phyloP scores from a whole-genome alignment of 148 eudicot genomes.

The Polygonum maritimum region DNA sequence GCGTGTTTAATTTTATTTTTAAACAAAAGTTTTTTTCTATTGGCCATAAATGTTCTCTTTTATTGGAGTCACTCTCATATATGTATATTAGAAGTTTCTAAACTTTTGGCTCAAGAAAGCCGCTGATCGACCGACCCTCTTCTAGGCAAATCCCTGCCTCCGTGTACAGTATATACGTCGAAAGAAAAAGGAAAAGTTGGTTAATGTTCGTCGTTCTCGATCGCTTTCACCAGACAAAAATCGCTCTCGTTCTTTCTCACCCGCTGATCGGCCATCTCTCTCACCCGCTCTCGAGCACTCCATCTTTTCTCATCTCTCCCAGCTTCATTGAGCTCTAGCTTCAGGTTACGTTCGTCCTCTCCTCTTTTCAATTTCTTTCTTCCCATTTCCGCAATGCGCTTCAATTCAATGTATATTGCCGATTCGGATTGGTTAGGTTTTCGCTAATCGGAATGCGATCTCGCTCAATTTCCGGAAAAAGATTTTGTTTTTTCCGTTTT shows the following conservation, averaged over 20 bases:
- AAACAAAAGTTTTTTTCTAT: too few relatives aligned
- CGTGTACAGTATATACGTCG: background rate
- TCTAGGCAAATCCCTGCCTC: background rate
- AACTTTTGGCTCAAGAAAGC: background rate
- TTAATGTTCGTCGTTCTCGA: background rate
- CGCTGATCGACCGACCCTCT: background rate
- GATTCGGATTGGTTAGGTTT: background rate
- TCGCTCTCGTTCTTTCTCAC: background rate
- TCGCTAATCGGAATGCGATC: background rate
- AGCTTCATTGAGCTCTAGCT: background rate
- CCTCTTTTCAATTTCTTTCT: background rate
- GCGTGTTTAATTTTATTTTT: too few relatives aligned
- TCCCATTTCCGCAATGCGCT: background rate
- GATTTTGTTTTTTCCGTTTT: background rate
- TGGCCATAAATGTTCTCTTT: too few relatives aligned
- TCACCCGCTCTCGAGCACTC: too few relatives aligned
- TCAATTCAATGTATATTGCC: background rate
- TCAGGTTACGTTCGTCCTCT: background rate
- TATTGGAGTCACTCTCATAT: too few relatives aligned
- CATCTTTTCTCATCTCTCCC: background rate
- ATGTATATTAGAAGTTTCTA: too few relatives aligned
- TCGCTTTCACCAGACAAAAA: background rate
- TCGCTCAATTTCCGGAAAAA: background rate
- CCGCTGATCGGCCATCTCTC: too few relatives aligned
- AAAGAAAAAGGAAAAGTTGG: background rate